These are phyloP conservation scores for Emergomyces pasteurianus DNA, from an alignment of 2,329 filamentous ascomycete genomes.

Conservation along the genomic window DNA sequence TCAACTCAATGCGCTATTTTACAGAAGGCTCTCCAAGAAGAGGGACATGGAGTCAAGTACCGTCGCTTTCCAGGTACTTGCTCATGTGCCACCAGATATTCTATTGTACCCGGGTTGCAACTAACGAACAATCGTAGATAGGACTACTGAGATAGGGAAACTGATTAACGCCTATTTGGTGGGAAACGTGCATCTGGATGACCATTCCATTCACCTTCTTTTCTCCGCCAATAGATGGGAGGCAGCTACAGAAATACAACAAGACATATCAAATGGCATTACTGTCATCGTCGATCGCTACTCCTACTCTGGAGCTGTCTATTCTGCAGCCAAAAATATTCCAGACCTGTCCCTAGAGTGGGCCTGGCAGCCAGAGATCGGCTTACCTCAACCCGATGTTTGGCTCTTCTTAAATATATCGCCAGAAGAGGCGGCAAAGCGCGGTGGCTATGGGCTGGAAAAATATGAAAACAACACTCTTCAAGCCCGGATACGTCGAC, in stretches of 20 bases:
- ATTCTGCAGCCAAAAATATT: slow-evolving; percentile 77
- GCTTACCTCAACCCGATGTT: slow-evolving; percentile 75
- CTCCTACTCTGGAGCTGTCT: slow-evolving; percentile 89
- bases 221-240: slow-evolving; percentile 93
- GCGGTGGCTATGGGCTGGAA: slow-evolving; percentile 83
- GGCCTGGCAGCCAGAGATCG: slow-evolving; percentile 74
- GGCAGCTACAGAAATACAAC: slow-evolving; percentile 31
- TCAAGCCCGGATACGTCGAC: slow-evolving; percentile 63
- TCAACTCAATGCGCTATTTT: slow-evolving; percentile 75
- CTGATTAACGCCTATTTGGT: slow-evolving; percentile 79
- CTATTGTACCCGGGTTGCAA: neutral
- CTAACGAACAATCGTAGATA: slow-evolving; percentile 42
- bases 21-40: slow-evolving; percentile 38
- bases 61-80: slow-evolving; percentile 54
- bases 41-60: slow-evolving; percentile 43
- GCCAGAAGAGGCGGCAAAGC: slow-evolving; percentile 55
- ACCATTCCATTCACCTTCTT: slow-evolving; percentile 79
- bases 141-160: slow-evolving; percentile 70
- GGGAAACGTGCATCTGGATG: slow-evolving; percentile 60
- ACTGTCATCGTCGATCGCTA: slow-evolving; percentile 85
- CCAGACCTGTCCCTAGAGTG: slow-evolving; percentile 58
- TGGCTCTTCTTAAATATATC: slow-evolving; percentile 79
- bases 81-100: neutral
- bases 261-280: slow-evolving; percentile 49
- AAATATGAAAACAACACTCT: slow-evolving; percentile 76